Conservation (phyloP, 1,284 basidiomycete species). For the Ganoderma meredithae region DNA sequence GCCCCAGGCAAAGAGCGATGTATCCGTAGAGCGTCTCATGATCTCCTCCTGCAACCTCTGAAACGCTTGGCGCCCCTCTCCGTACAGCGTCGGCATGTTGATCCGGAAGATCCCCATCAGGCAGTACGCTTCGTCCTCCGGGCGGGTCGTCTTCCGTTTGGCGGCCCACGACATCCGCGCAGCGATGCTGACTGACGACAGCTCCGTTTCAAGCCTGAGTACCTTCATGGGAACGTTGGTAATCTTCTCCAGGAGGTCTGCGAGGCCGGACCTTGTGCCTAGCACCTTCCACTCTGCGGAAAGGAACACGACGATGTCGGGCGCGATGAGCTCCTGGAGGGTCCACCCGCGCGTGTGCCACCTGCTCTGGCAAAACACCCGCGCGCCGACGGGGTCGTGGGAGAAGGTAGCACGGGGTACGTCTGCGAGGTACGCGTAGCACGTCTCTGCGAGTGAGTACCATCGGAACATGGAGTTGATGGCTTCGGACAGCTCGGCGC, state of each 20-base stretch:
- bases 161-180: conserved; percentile 28
- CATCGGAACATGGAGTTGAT: conserved; percentile 27
- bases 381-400: no score
- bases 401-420: conserved; percentile 7
- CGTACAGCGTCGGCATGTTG: conserved; percentile 27
- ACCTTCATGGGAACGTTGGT: conserved; percentile 17
- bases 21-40: conserved; percentile 21
- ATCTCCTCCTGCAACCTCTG: conserved; percentile 28
- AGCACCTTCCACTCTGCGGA: conserved; percentile 10
- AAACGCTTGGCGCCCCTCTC: conserved; percentile 25
- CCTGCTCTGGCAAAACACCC: conserved; percentile 4
- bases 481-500: conserved; percentile 26
- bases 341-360: conserved; percentile 15
- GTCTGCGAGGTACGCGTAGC: conserved; percentile 24
- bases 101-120: conserved; percentile 28
- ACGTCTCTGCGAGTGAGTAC: conserved; percentile 19
- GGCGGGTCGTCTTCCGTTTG: conserved; percentile 21
- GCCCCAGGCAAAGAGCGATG: conserved; percentile 27
- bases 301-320: conserved; percentile 4
- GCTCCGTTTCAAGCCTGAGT: conserved; percentile 13
- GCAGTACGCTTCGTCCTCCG: conserved; percentile 29
- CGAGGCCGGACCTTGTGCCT: conserved; percentile 19
- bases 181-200: conserved; percentile 22
- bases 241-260: conserved; percentile 14
- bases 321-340: conserved; percentile 17